Base-by-base conservation (phyloP, 345 rosid genomes). In the Moringa oleifera region DNA sequence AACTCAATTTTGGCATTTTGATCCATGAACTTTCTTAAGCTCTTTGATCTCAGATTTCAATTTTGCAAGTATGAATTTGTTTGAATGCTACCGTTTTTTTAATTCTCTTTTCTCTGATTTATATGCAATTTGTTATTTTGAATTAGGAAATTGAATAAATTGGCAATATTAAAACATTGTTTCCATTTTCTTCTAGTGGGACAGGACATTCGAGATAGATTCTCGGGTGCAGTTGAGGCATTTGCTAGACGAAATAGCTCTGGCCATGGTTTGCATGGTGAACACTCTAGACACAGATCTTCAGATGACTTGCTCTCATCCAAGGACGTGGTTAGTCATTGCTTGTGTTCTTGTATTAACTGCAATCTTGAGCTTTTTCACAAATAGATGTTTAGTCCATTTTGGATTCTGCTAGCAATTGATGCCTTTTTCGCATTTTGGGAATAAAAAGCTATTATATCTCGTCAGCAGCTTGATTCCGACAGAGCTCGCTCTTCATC, bases 201-300 rank as follows among this genome's bases (percentile, higher is more conserved):
- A 54, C 91, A 88, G 71, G 97, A 92, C 57, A 77, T 84, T 55
- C 83, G 90, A 22, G 97, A 85, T 56, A 85, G 84, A 82, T 79
- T 86, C 25, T 70, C 96, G 12, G 92, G 97, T 59, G 91, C 92
- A 33, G 85, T 90, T 53, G 97, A 90, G 67, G 89, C 90, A 57
- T 85, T 90, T 69, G 78, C 85, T 19, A 75, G 97, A 62, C 75
- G 86, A 59, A 90, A 81, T 71, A 75, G 70, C 31, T 47, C 87
- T 33, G 83, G 81, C 36, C 81, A 81, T 70, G 82, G 81, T 7
- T 76, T 73, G 59, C 92, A 72, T 64, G 78, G 67, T 59, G 92
- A 87, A 65, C 79, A 61, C 61, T 73, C 75, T 24, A 76, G 88
- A 63, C 78, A 73, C 73, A 75, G 76, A 67, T 69, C 85, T 65